Evolutionary conservation across 192 early-diverging fungal genomes (phyloP).

Genomic region (Podila clonocystis): DNA sequence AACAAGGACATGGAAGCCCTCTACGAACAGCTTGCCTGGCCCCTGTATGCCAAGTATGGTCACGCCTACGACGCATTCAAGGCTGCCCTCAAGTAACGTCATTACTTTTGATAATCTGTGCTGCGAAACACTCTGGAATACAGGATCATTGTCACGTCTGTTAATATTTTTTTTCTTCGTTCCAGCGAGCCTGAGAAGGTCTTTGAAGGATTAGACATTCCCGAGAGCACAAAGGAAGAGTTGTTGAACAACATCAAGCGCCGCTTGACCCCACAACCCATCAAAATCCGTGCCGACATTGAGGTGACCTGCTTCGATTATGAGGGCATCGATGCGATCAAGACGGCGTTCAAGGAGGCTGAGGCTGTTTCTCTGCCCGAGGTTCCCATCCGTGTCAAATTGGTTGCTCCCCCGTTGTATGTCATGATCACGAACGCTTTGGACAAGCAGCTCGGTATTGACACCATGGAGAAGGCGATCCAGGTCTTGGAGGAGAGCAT

Average conservation of each 20-base stretch:
- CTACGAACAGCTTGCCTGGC: constrained; percentile 90
- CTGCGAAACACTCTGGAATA: too few relatives aligned
- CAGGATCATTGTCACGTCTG: neutral
- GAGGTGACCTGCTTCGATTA: constrained; percentile 94
- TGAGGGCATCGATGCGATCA: constrained; percentile 97
- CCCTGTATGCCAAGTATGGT: constrained; percentile 93
- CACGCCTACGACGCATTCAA: constrained; percentile 99
- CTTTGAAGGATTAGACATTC: constrained; percentile 82
- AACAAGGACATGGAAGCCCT: constrained; percentile 84
- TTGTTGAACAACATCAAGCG: constrained; percentile 86
- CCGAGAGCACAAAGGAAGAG: constrained; percentile 71
- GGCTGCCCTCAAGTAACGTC: constrained; percentile 80
- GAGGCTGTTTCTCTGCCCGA: constrained; percentile 82
- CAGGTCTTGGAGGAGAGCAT: constrained; percentile 83
- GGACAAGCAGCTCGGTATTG: constrained; percentile 87
- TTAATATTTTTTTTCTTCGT: constrained; percentile 7
- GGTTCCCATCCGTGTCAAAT: constrained; percentile 81
- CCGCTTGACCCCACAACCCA: constrained; percentile 93
- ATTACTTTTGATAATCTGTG: neutral
- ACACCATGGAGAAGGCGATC: constrained; percentile 90
- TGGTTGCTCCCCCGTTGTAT: constrained; percentile 95
- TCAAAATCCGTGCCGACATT: constrained; percentile 97
- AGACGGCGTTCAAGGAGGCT: constrained; percentile 86
- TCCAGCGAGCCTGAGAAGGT: constrained; percentile 84
- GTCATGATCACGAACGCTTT: constrained; percentile 88